These are phyloP conservation scores for Suhomyces sp. DNA, from an alignment of 805 yeast species.

Conservation along the genomic window DNA sequence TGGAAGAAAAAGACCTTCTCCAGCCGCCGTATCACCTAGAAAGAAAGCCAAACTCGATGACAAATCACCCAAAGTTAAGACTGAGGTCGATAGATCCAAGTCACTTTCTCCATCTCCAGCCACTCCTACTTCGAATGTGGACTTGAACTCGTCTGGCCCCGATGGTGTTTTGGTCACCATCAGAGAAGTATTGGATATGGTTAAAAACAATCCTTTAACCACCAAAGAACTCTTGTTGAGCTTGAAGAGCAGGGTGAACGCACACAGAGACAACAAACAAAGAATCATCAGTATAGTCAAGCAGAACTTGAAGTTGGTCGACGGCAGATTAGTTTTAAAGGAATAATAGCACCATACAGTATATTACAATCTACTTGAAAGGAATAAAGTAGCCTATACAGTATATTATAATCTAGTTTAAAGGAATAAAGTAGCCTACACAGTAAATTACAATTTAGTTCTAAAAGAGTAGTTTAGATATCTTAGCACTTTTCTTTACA, in stretches of 20 bases:
- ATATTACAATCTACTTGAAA: not conserved
- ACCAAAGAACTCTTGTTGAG: slow-evolving; percentile 61
- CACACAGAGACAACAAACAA: slow-evolving; percentile 60
- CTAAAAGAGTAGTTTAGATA: too few species aligned
- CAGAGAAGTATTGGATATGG: slow-evolving; percentile 65
- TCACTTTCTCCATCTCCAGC: slow-evolving; percentile 19
- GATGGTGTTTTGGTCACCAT: slow-evolving; percentile 55
- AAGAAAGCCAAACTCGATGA: slow-evolving; percentile 41
- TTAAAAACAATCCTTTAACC: slow-evolving; percentile 54
- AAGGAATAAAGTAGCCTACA: too few species aligned
- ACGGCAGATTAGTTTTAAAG: slow-evolving; percentile 43
- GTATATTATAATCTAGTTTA: too few species aligned
- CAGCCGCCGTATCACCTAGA: slow-evolving; percentile 24
- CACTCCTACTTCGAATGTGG: slow-evolving; percentile 10
- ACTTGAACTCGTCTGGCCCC: slow-evolving; percentile 36
- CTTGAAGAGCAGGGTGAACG: slow-evolving; percentile 59
- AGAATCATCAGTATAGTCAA: slow-evolving; percentile 57
- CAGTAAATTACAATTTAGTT: too few species aligned
- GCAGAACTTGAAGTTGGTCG: slow-evolving; percentile 53
- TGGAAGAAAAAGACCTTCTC: slow-evolving; percentile 35
- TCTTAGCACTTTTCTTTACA: not conserved
- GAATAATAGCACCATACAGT: slow-evolving; percentile 11
- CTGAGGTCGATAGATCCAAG: slow-evolving; percentile 10
- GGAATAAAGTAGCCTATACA: too few species aligned
- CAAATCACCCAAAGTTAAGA: slow-evolving; percentile 20